Evolutionary conservation across 2,329 filamentous ascomycete species (phyloP).

Genomic region (Colletotrichum paranaense): DNA sequence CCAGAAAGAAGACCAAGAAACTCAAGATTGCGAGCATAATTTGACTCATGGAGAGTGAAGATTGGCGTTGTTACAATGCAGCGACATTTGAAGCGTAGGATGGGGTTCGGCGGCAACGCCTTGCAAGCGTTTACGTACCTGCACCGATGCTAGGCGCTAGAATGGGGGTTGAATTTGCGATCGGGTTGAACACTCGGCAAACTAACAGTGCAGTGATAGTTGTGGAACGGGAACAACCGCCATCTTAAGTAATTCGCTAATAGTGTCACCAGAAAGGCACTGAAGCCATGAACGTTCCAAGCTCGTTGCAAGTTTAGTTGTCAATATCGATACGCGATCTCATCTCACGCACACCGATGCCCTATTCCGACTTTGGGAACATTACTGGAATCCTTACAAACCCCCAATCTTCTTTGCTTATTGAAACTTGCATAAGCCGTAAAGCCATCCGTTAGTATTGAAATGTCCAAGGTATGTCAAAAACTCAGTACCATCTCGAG

Average conservation of each 20-base stretch:
- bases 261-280: not conserved
- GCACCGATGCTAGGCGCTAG: not conserved
- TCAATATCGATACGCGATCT: not conserved
- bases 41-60: not conserved
- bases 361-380: not conserved
- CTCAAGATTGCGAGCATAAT: not conserved
- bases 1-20: not conserved
- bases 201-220: not conserved
- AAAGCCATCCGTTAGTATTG: not conserved
- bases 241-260: not conserved
- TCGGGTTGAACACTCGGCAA: not conserved
- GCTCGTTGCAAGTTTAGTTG: not conserved
- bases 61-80: not conserved
- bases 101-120: not conserved
- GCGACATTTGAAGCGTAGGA: not conserved
- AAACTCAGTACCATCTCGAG: not conserved
- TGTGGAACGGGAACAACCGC: not conserved
- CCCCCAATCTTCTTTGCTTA: not conserved
- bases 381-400: not conserved
- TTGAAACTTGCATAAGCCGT: not conserved
- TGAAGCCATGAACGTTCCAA: not conserved
- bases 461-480: not conserved
- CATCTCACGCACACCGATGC: not conserved
- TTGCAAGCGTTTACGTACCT: not conserved
- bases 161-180: not conserved